These are phyloP conservation scores for Coniella vitis DNA, from an alignment of 2,329 filamentous ascomycete genomes.

Conservation along the genomic window DNA sequence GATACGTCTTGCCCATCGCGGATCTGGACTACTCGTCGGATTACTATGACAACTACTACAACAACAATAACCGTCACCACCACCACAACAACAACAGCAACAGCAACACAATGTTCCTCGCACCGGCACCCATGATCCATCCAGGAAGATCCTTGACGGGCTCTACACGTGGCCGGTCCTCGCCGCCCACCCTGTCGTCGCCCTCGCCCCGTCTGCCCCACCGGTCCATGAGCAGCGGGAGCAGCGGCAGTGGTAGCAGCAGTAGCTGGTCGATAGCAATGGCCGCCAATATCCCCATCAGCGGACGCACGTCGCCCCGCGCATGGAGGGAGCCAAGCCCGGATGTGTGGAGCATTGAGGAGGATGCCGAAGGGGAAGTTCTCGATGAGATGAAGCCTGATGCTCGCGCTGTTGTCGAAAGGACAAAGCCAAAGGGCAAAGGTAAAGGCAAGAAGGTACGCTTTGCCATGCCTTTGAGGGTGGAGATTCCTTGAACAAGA, in stretches of 20 bases:
- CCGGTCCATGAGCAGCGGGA: slow-evolving; percentile 20
- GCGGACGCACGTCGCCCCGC: slow-evolving; percentile 35
- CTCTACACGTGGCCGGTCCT: background rate
- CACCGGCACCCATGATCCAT: slow-evolving; percentile 19
- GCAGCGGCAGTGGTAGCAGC: too few relatives aligned
- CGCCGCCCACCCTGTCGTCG: too few relatives aligned
- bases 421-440: slow-evolving; percentile 39
- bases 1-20: background rate
- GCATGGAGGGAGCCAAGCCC: slow-evolving; percentile 53
- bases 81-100: too few relatives aligned
- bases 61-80: background rate
- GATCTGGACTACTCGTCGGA: background rate
- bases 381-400: slow-evolving; percentile 34
- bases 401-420: slow-evolving; percentile 21
- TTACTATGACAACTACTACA: background rate
- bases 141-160: slow-evolving; percentile 8
- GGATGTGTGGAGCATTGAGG: slow-evolving; percentile 54
- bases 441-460: slow-evolving; percentile 53
- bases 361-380: slow-evolving; percentile 50
- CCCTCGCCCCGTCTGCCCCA: slow-evolving; percentile 23
- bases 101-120: slow-evolving; percentile 21
- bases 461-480: slow-evolving; percentile 42
- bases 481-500: slow-evolving; percentile 20
- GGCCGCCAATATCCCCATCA: slow-evolving; percentile 2
- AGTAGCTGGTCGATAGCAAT: too few relatives aligned